Evolutionary conservation across 2,329 filamentous ascomycete species (phyloP).

Genomic region (Penicillium verrucosum): DNA sequence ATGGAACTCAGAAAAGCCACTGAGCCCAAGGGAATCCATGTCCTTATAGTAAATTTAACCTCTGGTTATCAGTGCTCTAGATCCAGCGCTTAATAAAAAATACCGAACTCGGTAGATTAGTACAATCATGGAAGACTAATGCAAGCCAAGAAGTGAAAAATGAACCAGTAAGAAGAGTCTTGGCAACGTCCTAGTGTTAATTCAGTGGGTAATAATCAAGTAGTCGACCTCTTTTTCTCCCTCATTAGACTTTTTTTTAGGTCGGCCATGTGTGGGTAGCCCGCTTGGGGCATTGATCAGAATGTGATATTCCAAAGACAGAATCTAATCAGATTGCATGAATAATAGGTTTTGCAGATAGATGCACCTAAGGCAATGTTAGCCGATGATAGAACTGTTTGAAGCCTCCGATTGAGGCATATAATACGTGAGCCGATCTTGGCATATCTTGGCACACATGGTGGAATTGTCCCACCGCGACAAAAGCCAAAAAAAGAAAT

Average conservation of each 20-base stretch:
- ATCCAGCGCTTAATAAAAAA: conserved; percentile 1
- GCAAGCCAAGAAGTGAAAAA: not conserved
- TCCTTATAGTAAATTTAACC: conserved; percentile 2
- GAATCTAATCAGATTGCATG: conserved; percentile 13
- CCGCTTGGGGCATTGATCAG: not conserved
- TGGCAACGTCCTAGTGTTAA: conserved; percentile 1
- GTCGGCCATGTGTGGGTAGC: not conserved
- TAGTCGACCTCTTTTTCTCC: not conserved
- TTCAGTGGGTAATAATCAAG: not conserved
- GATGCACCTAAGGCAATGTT: not conserved
- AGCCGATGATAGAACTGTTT: not conserved
- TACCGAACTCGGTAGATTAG: conserved; percentile 5
- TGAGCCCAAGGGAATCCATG: not conserved
- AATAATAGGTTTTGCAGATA: not conserved
- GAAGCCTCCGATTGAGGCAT: conserved; percentile 4
- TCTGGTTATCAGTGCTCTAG: not conserved
- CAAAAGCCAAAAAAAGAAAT: not conserved
- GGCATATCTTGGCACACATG: conserved; percentile 1
- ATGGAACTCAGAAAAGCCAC: not conserved
- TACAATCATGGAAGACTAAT: not conserved
- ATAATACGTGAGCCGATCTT: not conserved
- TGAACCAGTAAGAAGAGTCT: not conserved
- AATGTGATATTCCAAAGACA: not conserved
- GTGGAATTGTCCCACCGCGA: not conserved
- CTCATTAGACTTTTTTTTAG: not conserved